Evolutionary conservation across 176 grass and related monocot species (phyloP), one percentile per base, ranked within the genome.

Genomic region (Thinopyrum elongatum): DNA sequence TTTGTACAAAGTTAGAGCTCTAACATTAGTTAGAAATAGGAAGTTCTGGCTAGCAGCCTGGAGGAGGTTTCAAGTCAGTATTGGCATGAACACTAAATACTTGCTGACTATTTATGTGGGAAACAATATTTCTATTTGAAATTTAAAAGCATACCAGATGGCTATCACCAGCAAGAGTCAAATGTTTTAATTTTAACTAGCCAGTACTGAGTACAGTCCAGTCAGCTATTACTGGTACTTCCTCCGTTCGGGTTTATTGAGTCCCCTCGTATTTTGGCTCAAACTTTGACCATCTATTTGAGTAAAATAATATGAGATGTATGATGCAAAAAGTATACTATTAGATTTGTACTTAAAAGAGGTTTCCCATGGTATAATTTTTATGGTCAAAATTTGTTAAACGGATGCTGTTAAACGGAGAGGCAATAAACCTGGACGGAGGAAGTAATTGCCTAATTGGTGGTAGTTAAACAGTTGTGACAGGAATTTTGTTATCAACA

Each of bases 371-470:
- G 2, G 19, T 57, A 57, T 57, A 57, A 57, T 57, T 57, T 8
- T 57, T 57, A 51, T 17, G 47, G 15, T 51, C 46, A 49, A 49
- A 51, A 51, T 51, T 51, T 17, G 47, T 17, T 51, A 17, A 51
- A 46, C 42, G 12, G 42, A 46, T 47, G 44, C 15, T 15, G 42
- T 46, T 46, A 46, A 14, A 51, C 16, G 47, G 47, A 51, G 47
- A 51, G 47, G 47, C 5, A 51, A 51, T 51, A 51, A 51, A 51
- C 47, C 15, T 15, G 1, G 47, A 51, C 5, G 16, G 47, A 17
- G 47, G 47, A 51, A 51, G 34, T 85, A 85, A 74, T 29, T 49
- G 72, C 14, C n/a, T 75, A 41, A n/a, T 71, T 41, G 31, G 17
- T 31, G 7, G 31, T 85, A 60, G 73, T 34, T 89, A 74, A 12